phyloP scores from a whole-genome alignment of 768 basidiomycete genomes.

The Tylopilus vinaceipallidus region DNA sequence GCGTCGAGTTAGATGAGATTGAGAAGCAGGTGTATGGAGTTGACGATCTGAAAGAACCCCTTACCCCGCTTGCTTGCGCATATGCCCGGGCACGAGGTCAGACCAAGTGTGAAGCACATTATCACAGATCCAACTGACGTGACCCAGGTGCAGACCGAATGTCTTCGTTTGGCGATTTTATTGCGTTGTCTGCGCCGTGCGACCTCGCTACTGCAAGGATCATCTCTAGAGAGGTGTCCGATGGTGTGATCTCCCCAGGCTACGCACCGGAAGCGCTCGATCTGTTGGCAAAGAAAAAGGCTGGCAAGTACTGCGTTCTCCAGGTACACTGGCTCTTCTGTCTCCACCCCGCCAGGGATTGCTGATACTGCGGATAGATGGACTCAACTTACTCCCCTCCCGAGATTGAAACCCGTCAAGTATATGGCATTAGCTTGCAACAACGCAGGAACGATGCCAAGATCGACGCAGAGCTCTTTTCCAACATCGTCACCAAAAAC shows the following conservation, averaged over 20 bases:
- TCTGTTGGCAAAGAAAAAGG: slow-evolving; percentile 92
- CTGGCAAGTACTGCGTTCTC: slow-evolving; percentile 96
- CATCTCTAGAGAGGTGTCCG: slow-evolving; percentile 98
- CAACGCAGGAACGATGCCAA: slow-evolving; percentile 90
- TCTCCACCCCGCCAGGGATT: neutral
- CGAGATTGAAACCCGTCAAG: slow-evolving; percentile 88
- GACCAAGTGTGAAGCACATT: slow-evolving; percentile 10
- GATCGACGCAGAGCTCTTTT: slow-evolving; percentile 77
- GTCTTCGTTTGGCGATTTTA: slow-evolving; percentile 99
- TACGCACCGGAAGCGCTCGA: slow-evolving; percentile 88
- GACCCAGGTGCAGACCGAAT: slow-evolving; percentile 88
- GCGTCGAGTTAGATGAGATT: slow-evolving; percentile 72
- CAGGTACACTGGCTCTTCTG: slow-evolving; percentile 50
- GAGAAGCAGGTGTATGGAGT: slow-evolving; percentile 97
- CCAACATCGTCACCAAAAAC: slow-evolving; percentile 86
- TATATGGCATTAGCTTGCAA: slow-evolving; percentile 88
- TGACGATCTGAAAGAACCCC: slow-evolving; percentile 86
- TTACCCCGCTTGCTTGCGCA: slow-evolving; percentile 87
- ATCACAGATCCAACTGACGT: slow-evolving; percentile 5
- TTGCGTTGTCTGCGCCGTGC: slow-evolving; percentile 89
- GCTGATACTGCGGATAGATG: slow-evolving; percentile 54
- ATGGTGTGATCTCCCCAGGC: slow-evolving; percentile 96
- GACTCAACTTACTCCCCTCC: slow-evolving; percentile 80
- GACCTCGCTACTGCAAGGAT: slow-evolving; percentile 94
- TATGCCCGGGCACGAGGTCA: slow-evolving; percentile 94